Evolutionary conservation across 345 rosid genomes (phyloP), one percentile per base, ranked within the genome.

Genomic region (Erodium maritimum): DNA sequence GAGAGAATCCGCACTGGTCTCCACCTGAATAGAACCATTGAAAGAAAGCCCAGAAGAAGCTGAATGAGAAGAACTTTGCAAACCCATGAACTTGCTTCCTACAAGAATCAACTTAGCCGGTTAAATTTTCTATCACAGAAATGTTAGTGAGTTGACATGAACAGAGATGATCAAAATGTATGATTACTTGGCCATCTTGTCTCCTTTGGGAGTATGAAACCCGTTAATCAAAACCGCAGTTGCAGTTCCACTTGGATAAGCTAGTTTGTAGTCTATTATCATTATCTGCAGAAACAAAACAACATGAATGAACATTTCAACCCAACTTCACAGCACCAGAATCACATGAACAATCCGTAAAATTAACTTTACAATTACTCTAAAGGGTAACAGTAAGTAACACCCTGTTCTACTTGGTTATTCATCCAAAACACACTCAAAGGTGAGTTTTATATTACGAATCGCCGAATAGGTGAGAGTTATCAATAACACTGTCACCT

Each of bases 221-320:
- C 95, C 95, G 54, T 88, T 88, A 17, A 91, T 91, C 51, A 91
- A 85, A 69, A 80, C 80, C 17, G 97, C 96, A 5, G 96, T 85
- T 52, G 97, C 97, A 20, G 97, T 85, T 72, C 96, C 96, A 74
- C 95, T 88, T 12, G 96, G 97, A 78, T 85, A 91, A 5, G 77
- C 63, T 53, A 91, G 61, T 60, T 83, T 83, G 70, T 88, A 91
- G 64, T 91, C 97, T 33, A 91, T 68, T 48, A 91, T 82, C 97
- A 88, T 91, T 46, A 91, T 82, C 97, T 90, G 83, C 48, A 25
- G 55, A 34, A 53, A 34, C 14, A 19, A 42, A 42, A 42, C 48
- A 42, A 42, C 48, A 42, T 16, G 48, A 10, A 42, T 10, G 14
- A 11, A 42, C 34, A 29, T 29, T 29, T 29, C 34, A 29, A 29